Evolutionary conservation across 1,284 basidiomycete genomes (phyloP), one percentile per base, ranked within the genome.

Genomic region (Xanthoconium separans): DNA sequence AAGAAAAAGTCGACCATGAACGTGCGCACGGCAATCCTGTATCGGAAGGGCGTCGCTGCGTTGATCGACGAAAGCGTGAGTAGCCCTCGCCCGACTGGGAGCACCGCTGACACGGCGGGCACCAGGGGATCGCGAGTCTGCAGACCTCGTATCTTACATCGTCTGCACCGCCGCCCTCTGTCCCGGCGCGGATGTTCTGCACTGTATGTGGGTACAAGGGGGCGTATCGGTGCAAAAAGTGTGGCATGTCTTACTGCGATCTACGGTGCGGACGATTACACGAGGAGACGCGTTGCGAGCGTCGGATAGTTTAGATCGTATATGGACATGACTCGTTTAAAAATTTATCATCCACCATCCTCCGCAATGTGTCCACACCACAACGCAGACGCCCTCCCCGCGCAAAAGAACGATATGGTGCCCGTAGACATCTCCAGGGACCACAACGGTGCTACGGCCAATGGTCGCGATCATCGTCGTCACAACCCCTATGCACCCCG

Each of bases 401-500:
- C 49, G 34, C 53, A 58, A 41, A 58, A 39, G 34, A 36, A 54
- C 40, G 54, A 66, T 1, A 69, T 70, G 68, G 57, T 69, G 4
- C 41, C 57, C 22, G 55, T 70, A n/a, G 46, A 61, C 44, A 16
- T 60, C 27, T 6, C 41, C 49, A 59, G 61, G 16, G 50, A 43
- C 22, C 60, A 22, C 50, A 68, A 63, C 15, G 58, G 57, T 5
- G 15, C 33, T 36, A 63, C 37, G 50, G 54, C 15, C 27, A 24
- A 83, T 80, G 75, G 77, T 72, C 64, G 65, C 61, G 60, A 59
- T 37, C 63, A 69, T 44, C 68, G 70, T 50, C 70, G 74, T 13
- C 73, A 75, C 60, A 94, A 93, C 70, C 89, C 92, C 43, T 96
- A 95, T 72, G 91, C 89, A 41, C 86, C 91, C 24, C 83, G 92